Evolutionary conservation across 1,139 yeast genomes (phyloP).

Genomic region (Geotrichum aggregatum): DNA sequence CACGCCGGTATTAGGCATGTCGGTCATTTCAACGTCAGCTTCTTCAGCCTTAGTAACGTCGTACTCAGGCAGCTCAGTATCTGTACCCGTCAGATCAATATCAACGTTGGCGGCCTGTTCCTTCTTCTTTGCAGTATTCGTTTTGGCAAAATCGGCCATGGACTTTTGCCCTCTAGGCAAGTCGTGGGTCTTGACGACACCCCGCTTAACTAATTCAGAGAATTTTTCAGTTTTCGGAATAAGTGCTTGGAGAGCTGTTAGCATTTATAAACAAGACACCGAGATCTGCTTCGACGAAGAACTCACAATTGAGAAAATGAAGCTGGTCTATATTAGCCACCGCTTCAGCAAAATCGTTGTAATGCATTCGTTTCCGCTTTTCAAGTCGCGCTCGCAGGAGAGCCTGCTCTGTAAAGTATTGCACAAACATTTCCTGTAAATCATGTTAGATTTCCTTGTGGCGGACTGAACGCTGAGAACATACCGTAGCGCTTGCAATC

Average conservation of each 20-base stretch:
- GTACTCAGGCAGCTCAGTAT: too few species aligned
- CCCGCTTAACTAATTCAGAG: conserved; percentile 14
- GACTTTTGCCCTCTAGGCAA: conserved; percentile 18
- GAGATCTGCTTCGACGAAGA: neutral
- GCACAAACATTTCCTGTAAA: conserved; percentile 63
- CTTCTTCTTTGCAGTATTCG: conserved; percentile 8
- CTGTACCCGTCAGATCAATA: too few species aligned
- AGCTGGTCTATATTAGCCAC: conserved; percentile 64
- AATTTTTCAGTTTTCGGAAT: conserved; percentile 21
- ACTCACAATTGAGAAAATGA: conserved; percentile 47
- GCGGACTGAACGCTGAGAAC: neutral
- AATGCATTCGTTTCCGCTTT: conserved; percentile 64
- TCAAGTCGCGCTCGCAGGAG: conserved; percentile 63
- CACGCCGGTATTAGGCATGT: neutral
- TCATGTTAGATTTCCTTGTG: neutral
- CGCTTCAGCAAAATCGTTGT: conserved; percentile 71
- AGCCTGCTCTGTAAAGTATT: conserved; percentile 77
- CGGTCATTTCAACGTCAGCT: conserved; percentile 9
- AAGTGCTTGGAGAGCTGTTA: conserved; percentile 12
- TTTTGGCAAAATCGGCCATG: conserved; percentile 15
- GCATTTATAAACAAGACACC: neutral
- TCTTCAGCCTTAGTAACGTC: conserved; percentile 6
- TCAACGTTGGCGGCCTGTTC: neutral
- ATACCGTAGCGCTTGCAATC: conserved; percentile 69
- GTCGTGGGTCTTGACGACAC: conserved; percentile 18